Evolutionary conservation across 1,284 basidiomycete genomes (phyloP).

Genomic region (Violaceomyces palustris): DNA sequence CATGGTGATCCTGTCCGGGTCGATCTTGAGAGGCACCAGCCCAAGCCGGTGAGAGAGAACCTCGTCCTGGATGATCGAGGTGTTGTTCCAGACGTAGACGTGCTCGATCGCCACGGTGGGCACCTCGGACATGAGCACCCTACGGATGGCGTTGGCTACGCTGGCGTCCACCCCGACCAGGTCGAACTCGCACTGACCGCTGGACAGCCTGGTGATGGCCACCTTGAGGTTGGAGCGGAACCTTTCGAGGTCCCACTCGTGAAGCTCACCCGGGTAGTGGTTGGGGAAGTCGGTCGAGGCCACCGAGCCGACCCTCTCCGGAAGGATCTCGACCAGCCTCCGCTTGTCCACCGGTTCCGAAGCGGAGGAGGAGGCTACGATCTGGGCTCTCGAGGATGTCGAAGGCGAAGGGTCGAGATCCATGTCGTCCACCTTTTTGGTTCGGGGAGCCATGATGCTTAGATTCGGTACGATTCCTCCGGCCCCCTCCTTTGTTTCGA

Average conservation of each 20-base stretch:
- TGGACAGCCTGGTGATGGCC: conserved; percentile 41
- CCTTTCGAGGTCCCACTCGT: conserved; percentile 25
- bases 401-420: no score
- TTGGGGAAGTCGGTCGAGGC: conserved; percentile 43
- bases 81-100: conserved; percentile 94
- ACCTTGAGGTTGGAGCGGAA: conserved; percentile 29
- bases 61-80: conserved; percentile 88
- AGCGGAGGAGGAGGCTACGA: conserved; percentile 16
- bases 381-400: no score
- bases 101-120: conserved; percentile 81
- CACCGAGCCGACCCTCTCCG: conserved; percentile 46
- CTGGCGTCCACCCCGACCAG: conserved; percentile 91
- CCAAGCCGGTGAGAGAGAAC: conserved; percentile 86
- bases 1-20: conserved; percentile 63
- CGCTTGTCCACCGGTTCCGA: conserved; percentile 27
- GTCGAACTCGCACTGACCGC: conserved; percentile 74
- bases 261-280: conserved; percentile 29
- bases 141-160: conserved; percentile 87
- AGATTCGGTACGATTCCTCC: no score
- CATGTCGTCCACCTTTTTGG: no score
- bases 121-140: conserved; percentile 87
- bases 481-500: no score
- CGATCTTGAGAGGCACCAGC: conserved; percentile 79
- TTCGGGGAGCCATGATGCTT: no score
- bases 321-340: conserved; percentile 43